Evolutionary conservation across 345 rosid genomes (phyloP).

Genomic region (Cardamine resedifolia): DNA sequence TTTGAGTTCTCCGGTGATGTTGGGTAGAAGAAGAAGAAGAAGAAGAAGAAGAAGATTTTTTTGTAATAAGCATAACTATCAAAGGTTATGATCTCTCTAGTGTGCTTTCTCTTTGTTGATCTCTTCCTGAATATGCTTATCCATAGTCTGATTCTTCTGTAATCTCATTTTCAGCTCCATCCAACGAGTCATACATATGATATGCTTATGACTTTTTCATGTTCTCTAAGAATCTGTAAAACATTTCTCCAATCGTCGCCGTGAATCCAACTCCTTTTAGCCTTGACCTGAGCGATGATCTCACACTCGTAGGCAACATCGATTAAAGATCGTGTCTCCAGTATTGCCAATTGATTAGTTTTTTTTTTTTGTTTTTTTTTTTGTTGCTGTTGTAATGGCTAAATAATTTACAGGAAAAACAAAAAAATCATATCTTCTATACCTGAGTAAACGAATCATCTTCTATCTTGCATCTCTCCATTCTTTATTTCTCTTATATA

Average conservation of each 20-base stretch:
- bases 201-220: neutral
- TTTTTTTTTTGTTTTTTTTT: no score
- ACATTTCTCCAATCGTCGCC: constrained; percentile 38
- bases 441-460: neutral
- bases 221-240: no score
- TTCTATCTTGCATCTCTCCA: neutral
- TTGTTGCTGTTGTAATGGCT: no score
- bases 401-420: neutral
- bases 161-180: neutral
- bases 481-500: neutral
- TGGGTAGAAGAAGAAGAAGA: no score
- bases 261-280: constrained; percentile 75
- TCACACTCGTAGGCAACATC: constrained; percentile 76
- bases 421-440: neutral
- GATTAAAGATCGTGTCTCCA: constrained; percentile 74
- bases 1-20: neutral
- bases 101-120: neutral
- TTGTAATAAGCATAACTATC: no score
- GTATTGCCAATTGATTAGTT: no score
- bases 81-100: neutral
- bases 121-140: neutral
- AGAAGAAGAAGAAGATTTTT: no score
- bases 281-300: constrained; percentile 59
- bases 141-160: neutral
- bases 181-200: neutral